These are phyloP conservation scores for Blastomyces parvus DNA, from an alignment of 2,329 filamentous ascomycete genomes.

Conservation along the genomic window DNA sequence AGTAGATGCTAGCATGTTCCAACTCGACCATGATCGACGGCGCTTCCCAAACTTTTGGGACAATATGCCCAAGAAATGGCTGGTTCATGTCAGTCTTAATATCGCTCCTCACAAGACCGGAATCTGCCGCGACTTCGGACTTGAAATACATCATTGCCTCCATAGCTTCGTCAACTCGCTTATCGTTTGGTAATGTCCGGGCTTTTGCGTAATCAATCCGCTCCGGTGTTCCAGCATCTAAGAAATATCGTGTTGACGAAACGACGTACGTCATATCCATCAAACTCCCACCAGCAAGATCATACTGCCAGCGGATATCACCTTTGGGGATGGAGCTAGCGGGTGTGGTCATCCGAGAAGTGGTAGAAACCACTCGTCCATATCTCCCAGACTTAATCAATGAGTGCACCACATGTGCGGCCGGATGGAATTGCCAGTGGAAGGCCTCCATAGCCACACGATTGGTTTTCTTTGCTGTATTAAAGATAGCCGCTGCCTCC, in stretches of 20 bases:
- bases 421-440: conserved; percentile 39
- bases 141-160: conserved; percentile 24
- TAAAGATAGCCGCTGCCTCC: conserved; percentile 39
- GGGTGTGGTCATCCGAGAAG: conserved; percentile 21
- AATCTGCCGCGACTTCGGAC: conserved; percentile 9
- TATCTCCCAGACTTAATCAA: conserved; percentile 29
- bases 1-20: conserved; percentile 24
- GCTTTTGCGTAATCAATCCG: conserved; percentile 26
- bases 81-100: conserved; percentile 27
- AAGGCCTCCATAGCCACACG: conserved; percentile 45
- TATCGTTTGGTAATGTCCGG: conserved; percentile 20
- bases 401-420: conserved; percentile 28
- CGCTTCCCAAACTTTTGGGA: conserved; percentile 27
- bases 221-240: conserved; percentile 21
- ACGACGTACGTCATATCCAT: conserved; percentile 35
- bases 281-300: conserved; percentile 29
- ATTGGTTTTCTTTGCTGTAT: conserved; percentile 26
- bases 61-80: conserved; percentile 16
- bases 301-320: conserved; percentile 34
- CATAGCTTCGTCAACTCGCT: conserved; percentile 27
- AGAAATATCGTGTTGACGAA: conserved; percentile 26
- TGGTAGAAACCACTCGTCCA: conserved; percentile 24
- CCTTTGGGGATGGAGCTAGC: conserved; percentile 19
- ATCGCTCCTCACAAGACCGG: conserved; percentile 21
- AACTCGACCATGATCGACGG: conserved; percentile 28